A percentile compares a stretch with the other conserved stretches of the same genome.
Conservation (phyloP, 1,139 yeast species). For the Blastobotrys illinoisensis region DNA sequence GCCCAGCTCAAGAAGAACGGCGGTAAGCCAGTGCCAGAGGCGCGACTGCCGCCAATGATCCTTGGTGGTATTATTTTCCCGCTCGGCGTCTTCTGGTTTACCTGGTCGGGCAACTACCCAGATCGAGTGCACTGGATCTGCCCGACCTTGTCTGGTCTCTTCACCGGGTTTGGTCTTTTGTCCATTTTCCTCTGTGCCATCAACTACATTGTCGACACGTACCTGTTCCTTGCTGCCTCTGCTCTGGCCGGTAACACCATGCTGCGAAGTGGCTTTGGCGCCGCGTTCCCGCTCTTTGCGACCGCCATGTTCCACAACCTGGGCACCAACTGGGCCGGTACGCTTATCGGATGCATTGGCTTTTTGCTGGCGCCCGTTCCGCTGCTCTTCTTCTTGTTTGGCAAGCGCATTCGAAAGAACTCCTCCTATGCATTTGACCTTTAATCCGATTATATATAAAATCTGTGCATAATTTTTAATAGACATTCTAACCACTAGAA, state of each 20-base stretch:
- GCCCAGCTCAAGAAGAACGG: slow-evolving; percentile 42
- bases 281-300: slow-evolving; percentile 76
- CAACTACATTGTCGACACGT: slow-evolving; percentile 76
- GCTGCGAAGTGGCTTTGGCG: slow-evolving; percentile 69
- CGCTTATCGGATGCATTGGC: slow-evolving; percentile 67
- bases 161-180: slow-evolving; percentile 70
- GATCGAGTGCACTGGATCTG: slow-evolving; percentile 72
- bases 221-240: slow-evolving; percentile 76
- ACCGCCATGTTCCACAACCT: slow-evolving; percentile 67
- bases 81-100: slow-evolving; percentile 74
- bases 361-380: slow-evolving; percentile 66
- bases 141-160: slow-evolving; percentile 69
- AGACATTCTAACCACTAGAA: too few species aligned
- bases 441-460: too few species aligned
- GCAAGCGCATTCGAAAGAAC: slow-evolving; percentile 43
- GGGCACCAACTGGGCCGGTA: slow-evolving; percentile 80
- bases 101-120: slow-evolving; percentile 77
- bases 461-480: neutral
- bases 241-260: slow-evolving; percentile 88
- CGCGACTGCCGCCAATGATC: slow-evolving; percentile 70
- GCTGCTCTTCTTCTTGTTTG: slow-evolving; percentile 60
- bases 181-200: slow-evolving; percentile 72
- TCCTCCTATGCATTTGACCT: slow-evolving; percentile 9
- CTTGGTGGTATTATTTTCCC: slow-evolving; percentile 65
- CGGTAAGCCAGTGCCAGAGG: slow-evolving; percentile 70